Conservation (phyloP, 148 eudicot genomes). For the Rhododendron simsii region DNA sequence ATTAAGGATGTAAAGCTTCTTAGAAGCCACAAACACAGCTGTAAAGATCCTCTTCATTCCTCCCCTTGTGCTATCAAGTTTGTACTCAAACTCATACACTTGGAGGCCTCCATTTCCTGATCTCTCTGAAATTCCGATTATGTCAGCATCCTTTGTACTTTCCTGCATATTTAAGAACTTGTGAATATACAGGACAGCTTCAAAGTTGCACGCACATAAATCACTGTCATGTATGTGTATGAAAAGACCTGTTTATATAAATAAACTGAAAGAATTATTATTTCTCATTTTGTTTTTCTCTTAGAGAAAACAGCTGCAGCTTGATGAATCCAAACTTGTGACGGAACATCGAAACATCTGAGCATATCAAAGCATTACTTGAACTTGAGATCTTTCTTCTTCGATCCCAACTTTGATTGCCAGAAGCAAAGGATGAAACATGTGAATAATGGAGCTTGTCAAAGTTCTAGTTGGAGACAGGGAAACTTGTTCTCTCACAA, state of each 20-base stretch:
- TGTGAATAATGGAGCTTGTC: neutral
- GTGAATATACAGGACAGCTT: neutral
- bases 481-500: neutral
- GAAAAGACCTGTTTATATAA: neutral
- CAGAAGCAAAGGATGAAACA: neutral
- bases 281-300: neutral
- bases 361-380: neutral
- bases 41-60: slow-evolving; percentile 82
- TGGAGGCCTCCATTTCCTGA: slow-evolving; percentile 43
- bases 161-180: slow-evolving; percentile 36
- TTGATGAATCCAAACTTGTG: neutral
- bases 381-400: neutral
- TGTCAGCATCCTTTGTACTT: slow-evolving; percentile 78
- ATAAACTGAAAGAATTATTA: neutral
- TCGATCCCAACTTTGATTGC: neutral
- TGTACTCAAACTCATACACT: slow-evolving; percentile 82
- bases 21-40: slow-evolving; percentile 74
- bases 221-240: neutral
- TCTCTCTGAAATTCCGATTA: slow-evolving; percentile 62
- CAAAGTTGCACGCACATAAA: neutral
- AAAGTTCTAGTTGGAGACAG: neutral
- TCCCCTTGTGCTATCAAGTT: slow-evolving; percentile 82
- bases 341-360: neutral
- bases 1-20: slow-evolving; percentile 78
- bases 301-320: neutral